Percentiles rank a stretch among this genome's conserved stretches.
phyloP scores from a whole-genome alignment of 495 filamentous ascomycete genomes.

The Penicillium macrosclerotiorum region DNA sequence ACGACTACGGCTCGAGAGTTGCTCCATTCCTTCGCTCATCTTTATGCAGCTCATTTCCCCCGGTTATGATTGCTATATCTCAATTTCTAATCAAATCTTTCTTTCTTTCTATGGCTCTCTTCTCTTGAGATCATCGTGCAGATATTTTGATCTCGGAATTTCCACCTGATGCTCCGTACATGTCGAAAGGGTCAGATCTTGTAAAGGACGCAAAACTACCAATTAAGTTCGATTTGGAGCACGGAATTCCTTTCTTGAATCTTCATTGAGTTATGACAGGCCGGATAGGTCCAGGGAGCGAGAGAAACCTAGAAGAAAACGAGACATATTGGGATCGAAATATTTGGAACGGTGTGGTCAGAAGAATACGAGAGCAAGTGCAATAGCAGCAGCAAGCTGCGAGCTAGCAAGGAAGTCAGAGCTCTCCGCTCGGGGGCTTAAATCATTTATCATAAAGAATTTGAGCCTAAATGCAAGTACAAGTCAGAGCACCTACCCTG shows the following conservation, averaged over 20 bases:
- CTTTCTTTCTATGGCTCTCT: background rate
- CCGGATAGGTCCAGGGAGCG: conserved; percentile 7
- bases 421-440: background rate
- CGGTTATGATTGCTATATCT: background rate
- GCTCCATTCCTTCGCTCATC: background rate
- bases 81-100: background rate
- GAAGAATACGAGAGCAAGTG: conserved; percentile 4
- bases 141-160: too few relatives aligned
- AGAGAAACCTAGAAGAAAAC: conserved; percentile 10
- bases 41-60: background rate
- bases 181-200: conserved; percentile 18
- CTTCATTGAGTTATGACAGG: conserved; percentile 1
- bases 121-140: background rate
- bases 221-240: conserved; percentile 11
- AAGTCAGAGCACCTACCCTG: too few relatives aligned
- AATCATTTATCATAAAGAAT: too few relatives aligned
- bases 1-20: background rate
- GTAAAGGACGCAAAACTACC: conserved; percentile 16
- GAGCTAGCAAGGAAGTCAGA: conserved; percentile 16
- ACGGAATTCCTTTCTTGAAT: conserved; percentile 18
- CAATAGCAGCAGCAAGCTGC: conserved; percentile 1
- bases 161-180: too few relatives aligned
- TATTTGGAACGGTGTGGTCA: conserved; percentile 13
- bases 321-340: conserved; percentile 10
- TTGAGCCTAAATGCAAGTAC: too few relatives aligned